phyloP scores from a whole-genome alignment of 257 asterid genomes.

The Solanum gandarillasii region DNA sequence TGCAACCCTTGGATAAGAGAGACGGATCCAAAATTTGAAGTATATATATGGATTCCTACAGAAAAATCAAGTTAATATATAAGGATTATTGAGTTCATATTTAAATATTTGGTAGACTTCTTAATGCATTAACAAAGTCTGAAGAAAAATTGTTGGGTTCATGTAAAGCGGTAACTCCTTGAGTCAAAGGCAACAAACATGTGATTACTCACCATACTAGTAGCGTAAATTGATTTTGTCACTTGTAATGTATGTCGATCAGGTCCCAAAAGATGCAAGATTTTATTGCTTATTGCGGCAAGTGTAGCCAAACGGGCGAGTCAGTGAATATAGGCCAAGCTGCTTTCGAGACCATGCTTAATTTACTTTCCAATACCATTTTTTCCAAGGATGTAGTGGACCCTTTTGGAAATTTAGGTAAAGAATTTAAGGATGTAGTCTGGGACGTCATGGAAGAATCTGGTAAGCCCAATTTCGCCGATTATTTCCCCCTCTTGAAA shows the following conservation, averaged over 20 bases:
- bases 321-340: slow-evolving; percentile 50
- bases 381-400: slow-evolving; percentile 47
- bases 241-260: slow-evolving; percentile 3
- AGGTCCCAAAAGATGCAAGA: slow-evolving; percentile 49
- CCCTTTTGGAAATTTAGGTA: slow-evolving; percentile 41
- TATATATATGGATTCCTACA: background rate
- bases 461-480: slow-evolving; percentile 57
- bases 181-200: background rate
- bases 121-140: too few relatives aligned
- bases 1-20: background rate
- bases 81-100: background rate
- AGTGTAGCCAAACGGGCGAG: slow-evolving; percentile 23
- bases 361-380: slow-evolving; percentile 39
- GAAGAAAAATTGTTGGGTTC: too few relatives aligned
- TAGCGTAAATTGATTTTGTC: background rate
- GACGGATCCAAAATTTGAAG: too few relatives aligned
- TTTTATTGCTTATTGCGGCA: slow-evolving; percentile 40
- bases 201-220: background rate
- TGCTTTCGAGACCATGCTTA: slow-evolving; percentile 41
- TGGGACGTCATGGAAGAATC: slow-evolving; percentile 39
- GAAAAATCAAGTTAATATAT: background rate
- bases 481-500: slow-evolving; percentile 33
- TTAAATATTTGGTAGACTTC: too few relatives aligned
- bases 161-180: background rate
- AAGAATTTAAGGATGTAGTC: slow-evolving; percentile 54